Conservation (phyloP, 2,329 filamentous ascomycete genomes). For the Xylariaceae sp. region DNA sequence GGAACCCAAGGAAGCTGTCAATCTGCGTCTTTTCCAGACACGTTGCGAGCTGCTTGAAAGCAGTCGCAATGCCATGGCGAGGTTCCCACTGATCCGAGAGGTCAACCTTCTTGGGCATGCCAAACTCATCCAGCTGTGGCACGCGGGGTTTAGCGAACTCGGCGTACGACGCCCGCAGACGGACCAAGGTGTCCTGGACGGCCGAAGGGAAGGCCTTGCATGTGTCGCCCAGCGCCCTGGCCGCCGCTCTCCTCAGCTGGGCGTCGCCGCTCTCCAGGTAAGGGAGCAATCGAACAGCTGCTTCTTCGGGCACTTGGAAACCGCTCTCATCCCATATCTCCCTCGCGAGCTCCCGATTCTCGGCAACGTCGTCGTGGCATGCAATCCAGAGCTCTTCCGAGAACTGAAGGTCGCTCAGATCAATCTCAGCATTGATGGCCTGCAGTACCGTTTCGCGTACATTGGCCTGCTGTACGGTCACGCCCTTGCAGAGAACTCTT, state of each 20-base stretch:
- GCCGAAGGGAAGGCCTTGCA: constrained; percentile 55
- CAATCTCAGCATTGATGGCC: constrained; percentile 84
- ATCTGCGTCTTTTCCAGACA: constrained; percentile 64
- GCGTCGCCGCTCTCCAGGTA: constrained; percentile 77
- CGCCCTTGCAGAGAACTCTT: constrained; percentile 66
- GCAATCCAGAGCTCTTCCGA: constrained; percentile 91
- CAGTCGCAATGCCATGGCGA: constrained; percentile 80
- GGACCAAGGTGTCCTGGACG: constrained; percentile 57
- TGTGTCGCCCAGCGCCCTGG: constrained; percentile 73
- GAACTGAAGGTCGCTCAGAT: constrained; percentile 80
- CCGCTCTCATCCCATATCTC: constrained; percentile 96
- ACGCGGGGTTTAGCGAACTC: constrained; percentile 77
- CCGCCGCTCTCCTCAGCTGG: constrained; percentile 77
- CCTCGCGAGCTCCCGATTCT: constrained; percentile 75
- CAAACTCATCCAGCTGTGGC: constrained; percentile 84
- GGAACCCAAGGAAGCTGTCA: constrained; percentile 73
- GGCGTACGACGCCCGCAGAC: constrained; percentile 65
- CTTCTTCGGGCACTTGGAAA: constrained; percentile 61
- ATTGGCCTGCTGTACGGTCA: constrained; percentile 70
- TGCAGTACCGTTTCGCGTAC: constrained; percentile 83
- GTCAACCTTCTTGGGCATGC: constrained; percentile 88
- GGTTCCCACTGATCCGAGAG: constrained; percentile 86
- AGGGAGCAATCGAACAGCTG: constrained; percentile 63
- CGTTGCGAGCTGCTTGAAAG: constrained; percentile 75
- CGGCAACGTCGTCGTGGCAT: constrained; percentile 82